Evolutionary conservation across 106 monocot genomes (phyloP), one percentile per base, ranked within the genome.

Genomic region (Acorus calamus): DNA sequence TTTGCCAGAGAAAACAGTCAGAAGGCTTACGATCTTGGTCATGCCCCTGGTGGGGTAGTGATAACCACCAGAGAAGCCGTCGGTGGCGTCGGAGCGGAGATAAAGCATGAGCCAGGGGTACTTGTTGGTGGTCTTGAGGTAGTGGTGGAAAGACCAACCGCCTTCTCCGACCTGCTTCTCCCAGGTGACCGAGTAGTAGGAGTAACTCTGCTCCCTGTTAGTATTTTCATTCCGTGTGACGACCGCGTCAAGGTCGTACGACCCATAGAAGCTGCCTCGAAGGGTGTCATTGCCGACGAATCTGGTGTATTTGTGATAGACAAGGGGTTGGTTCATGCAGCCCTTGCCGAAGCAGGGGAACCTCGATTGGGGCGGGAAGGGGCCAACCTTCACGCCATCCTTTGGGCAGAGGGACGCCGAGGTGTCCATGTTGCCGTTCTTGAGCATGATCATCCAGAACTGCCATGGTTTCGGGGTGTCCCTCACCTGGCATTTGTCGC

Each of bases 101-200:
- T 93, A 93, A 8, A 93, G 80, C 92, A 93, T 93, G 51, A 93
- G 80, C 92, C 92, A 93, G 4, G 92, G 88, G 53, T 93, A 93
- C 47, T 65, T 88, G 28, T 53, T 54, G 1, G 80, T 71, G 2
- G 93, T 93, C 69, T 62, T 75, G 64, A 88, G 68, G 51, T 68
- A 69, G 54, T 93, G 85, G 73, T 78, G 77, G 63, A 93, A 93
- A 7, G 54, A 44, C 93, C 93, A 93, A 3, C 88, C 72, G 0
- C 73, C n/a, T n/a, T n/a, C n/a, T n/a, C n/a, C 80, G 11, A 79
- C 41, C 43, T 73, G 64, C 83, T 88, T 93, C 78, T 88, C 85
- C 93, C 93, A 93, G 10, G 72, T 67, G 47, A 93, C 93, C 11
- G 74, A 76, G 53, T 65, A 93, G 76, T 71, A 85, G 1, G 88